Evolutionary conservation across 2,329 filamentous ascomycete genomes (phyloP), one percentile per base, ranked within the genome.

Genomic region (Pseudogymnoascus sp.): DNA sequence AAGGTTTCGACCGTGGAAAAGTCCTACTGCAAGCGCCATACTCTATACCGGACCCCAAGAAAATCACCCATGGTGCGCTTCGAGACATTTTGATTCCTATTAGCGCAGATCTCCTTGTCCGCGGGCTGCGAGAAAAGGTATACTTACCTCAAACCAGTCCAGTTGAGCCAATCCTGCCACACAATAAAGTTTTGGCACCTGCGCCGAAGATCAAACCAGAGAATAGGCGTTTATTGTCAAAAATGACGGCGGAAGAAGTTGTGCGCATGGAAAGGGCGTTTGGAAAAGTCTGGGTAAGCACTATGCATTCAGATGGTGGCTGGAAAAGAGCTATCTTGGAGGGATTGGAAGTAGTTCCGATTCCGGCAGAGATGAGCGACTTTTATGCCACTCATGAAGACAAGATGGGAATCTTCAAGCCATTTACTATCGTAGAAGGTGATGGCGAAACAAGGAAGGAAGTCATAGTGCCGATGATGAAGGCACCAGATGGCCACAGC

Each of bases 1-100:
- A 77, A 14, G 75, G 80, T 54, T 97, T 97, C 71, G 94, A 99
- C 72, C 84, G 86, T 63, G 94, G 94, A 28, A 73, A 78, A 2
- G 81, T 97, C 8, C 78, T 99, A 33, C 47, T 54, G 14, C 92
- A 95, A 74, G 87, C 85, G 0, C 79, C 82, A 0, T 62, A 70
- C 0, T 85, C 85, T 0, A 77, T 90, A 33, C 75, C 75, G 20
- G 75, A 83, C 28, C 75, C 77, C 0, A 67, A 73, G 0, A 68
- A 69, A 20, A 79, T 76, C 62, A 83, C 80, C 0, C 76, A 82
- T 1, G 68, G 74, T 0, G 68, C 76, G 9, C 74, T 92, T 4
- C 74, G 82, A 1, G 71, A 77, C 3, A 71, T 81, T 4, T 77
- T 94, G 38, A 86, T 86, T 0, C 78, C 78, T 0, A 71, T 80